Conservation (phyloP, 2,329 filamentous ascomycete genomes). For the Calonectria pteridis region DNA sequence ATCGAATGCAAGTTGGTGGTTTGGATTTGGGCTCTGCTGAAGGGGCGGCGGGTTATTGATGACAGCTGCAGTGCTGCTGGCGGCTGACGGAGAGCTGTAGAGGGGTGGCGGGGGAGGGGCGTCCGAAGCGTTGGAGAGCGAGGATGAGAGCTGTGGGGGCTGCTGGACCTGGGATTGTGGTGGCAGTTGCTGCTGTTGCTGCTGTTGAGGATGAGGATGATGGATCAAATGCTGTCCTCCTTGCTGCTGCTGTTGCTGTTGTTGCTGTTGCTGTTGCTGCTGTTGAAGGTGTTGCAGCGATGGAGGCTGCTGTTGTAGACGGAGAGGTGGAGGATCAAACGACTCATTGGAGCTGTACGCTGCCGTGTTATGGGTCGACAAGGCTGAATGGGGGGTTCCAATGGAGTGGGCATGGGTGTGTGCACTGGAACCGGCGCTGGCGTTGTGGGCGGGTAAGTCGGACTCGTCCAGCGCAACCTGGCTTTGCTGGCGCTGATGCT, state of each 20-base stretch:
- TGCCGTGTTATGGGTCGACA: conserved; percentile 52
- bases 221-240: conserved; percentile 41
- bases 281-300: conserved; percentile 42
- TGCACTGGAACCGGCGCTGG: conserved; percentile 32
- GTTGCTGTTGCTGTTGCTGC: conserved; percentile 13
- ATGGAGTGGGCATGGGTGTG: conserved; percentile 37
- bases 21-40: conserved; percentile 46
- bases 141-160: conserved; percentile 33
- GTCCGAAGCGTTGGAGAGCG: conserved; percentile 32
- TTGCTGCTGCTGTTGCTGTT: conserved; percentile 12
- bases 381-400: conserved; percentile 59
- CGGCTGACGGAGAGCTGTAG: conserved; percentile 46
- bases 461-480: conserved; percentile 40
- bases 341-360: conserved; percentile 62
- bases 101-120: conserved; percentile 47
- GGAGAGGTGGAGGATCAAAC: conserved; percentile 52
- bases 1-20: conserved; percentile 47
- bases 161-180: conserved; percentile 29
- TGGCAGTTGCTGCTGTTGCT: conserved; percentile 21
- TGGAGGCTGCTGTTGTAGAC: conserved; percentile 43
- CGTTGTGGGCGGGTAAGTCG: conserved; percentile 46
- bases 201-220: conserved; percentile 22
- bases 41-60: conserved; percentile 47
- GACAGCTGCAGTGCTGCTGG: conserved; percentile 40
- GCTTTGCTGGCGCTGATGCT: conserved; percentile 25